Evolutionary conservation across 345 rosid genomes (phyloP).

Genomic region (Citrus mangshanensis): DNA sequence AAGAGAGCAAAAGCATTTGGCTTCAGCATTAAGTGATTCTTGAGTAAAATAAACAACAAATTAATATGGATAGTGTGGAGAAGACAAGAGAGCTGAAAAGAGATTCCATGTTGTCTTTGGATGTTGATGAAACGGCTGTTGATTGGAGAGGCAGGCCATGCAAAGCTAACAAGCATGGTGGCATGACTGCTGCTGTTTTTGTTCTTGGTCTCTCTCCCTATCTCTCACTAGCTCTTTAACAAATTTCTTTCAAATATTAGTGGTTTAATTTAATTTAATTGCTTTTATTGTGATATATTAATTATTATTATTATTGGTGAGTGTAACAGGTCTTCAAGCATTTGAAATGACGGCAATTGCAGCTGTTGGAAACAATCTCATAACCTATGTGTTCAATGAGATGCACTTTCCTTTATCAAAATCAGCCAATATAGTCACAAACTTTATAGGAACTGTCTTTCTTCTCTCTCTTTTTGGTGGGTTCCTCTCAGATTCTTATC

Average conservation of each 20-base stretch:
- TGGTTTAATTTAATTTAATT: too few species aligned
- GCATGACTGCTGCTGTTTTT: slow-evolving; percentile 63
- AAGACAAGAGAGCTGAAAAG: slow-evolving; percentile 27
- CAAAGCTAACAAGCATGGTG: slow-evolving; percentile 54
- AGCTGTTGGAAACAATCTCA: slow-evolving; percentile 82
- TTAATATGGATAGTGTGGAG: slow-evolving; percentile 19
- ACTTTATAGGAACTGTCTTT: slow-evolving; percentile 84
- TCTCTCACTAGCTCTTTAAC: not conserved
- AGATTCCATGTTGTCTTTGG: slow-evolving; percentile 21
- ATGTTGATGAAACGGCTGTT: slow-evolving; percentile 35
- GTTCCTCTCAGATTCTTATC: slow-evolving; percentile 77
- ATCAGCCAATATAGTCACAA: slow-evolving; percentile 77
- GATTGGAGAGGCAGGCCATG: slow-evolving; percentile 71
- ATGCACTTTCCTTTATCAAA: slow-evolving; percentile 76
- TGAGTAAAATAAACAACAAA: not conserved
- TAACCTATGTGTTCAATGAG: slow-evolving; percentile 60
- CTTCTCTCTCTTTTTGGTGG: slow-evolving; percentile 86
- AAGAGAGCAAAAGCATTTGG: not conserved
- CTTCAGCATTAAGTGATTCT: not conserved
- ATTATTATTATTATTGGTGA: not conserved
- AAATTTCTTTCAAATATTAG: too few species aligned
- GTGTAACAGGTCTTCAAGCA: slow-evolving; percentile 46
- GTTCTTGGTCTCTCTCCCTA: slow-evolving; percentile 49
- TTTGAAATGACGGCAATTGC: slow-evolving; percentile 78
- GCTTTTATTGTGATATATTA: not conserved